Percentiles rank a stretch among this genome's conserved stretches.
These are phyloP conservation scores for Cytidiella melzeri DNA, from an alignment of 768 basidiomycete genomes.

Conservation along the genomic window DNA sequence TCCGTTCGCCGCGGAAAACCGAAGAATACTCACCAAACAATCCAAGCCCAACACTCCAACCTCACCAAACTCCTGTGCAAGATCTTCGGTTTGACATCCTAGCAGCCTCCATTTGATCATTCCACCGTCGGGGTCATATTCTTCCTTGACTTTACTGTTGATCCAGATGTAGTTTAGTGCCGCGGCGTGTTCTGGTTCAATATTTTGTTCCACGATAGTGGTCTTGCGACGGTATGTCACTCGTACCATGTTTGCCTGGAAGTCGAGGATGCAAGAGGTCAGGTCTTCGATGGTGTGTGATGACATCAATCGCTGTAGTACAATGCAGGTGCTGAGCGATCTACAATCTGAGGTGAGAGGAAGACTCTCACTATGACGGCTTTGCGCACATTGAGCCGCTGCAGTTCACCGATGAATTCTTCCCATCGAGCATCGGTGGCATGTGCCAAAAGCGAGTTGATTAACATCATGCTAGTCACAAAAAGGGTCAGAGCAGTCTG, in stretches of 20 bases:
- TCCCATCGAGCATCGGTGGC: conserved; percentile 77
- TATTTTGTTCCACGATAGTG: conserved; percentile 65
- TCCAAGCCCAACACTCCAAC: conserved; percentile 80
- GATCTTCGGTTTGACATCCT: conserved; percentile 72
- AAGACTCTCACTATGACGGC: conserved; percentile 67
- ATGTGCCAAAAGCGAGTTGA: conserved; percentile 78
- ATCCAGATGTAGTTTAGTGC: conserved; percentile 67
- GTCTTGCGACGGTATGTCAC: conserved; percentile 78
- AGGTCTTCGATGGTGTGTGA: conserved; percentile 76
- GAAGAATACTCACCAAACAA: conserved; percentile 51
- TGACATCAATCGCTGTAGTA: conserved; percentile 68
- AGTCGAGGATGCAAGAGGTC: conserved; percentile 79
- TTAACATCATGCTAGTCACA: conserved; percentile 70
- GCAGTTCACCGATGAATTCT: conserved; percentile 69
- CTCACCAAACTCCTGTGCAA: conserved; percentile 69
- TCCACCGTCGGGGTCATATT: conserved; percentile 41
- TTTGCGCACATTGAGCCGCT: conserved; percentile 71
- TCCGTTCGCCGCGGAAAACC: background rate
- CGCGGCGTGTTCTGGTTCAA: conserved; percentile 49
- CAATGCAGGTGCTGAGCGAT: too few relatives aligned
- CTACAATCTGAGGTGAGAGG: conserved; percentile 5
- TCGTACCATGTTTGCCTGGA: conserved; percentile 80
- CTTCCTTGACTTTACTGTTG: conserved; percentile 49
- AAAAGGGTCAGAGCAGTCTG: background rate
- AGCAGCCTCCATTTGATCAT: conserved; percentile 68